A percentile compares a stretch with the other conserved stretches of the same genome.
These are phyloP conservation scores for Halteria grandinella DNA, from an alignment of 73 alveolate genomes.

Conservation along the genomic window DNA sequence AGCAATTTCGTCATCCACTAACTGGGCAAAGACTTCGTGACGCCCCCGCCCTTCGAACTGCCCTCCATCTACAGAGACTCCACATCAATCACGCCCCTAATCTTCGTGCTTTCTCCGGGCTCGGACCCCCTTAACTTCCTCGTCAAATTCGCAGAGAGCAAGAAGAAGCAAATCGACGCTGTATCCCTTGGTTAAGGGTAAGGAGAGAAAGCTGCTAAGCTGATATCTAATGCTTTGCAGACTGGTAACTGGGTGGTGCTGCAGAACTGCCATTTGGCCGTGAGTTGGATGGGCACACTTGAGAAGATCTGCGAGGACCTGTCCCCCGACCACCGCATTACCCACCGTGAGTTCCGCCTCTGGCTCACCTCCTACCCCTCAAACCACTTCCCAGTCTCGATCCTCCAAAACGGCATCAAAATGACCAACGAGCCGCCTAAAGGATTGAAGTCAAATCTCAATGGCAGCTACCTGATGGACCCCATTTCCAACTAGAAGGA, in stretches of 20 bases:
- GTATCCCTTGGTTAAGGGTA: conserved; percentile 98
- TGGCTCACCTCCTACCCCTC: conserved; percentile 99
- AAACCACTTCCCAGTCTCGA: conserved; percentile 98
- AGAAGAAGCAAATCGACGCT: conserved; percentile 86
- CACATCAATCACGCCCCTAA: conserved; percentile 90
- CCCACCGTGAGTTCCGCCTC: conserved; percentile 98
- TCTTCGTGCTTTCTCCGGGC: conserved; percentile 99
- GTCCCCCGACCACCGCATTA: conserved; percentile 94
- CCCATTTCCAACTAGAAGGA: conserved; percentile 92
- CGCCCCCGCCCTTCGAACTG: conserved; percentile 97
- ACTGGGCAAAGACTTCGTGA: conserved; percentile 91
- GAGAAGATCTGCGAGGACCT: conserved; percentile 98
- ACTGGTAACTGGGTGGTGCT: conserved; percentile 99
- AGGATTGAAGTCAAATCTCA: conserved; percentile 95
- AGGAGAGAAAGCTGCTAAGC: conserved; percentile 97
- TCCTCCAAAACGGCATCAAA: conserved; percentile 98
- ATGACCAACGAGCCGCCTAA: conserved; percentile 99
- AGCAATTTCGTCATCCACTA: conserved; percentile 87
- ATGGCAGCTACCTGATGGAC: conserved; percentile 95
- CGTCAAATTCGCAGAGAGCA: conserved; percentile 89
- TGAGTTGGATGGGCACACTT: conserved; percentile 97
- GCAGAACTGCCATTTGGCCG: conserved; percentile 99
- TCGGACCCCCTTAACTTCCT: conserved; percentile 97
- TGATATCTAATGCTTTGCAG: conserved; percentile 94
- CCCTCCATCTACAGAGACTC: conserved; percentile 95